Base-by-base conservation (phyloP, 768 basidiomycete genomes). In the Pisolithus microcarpus region DNA sequence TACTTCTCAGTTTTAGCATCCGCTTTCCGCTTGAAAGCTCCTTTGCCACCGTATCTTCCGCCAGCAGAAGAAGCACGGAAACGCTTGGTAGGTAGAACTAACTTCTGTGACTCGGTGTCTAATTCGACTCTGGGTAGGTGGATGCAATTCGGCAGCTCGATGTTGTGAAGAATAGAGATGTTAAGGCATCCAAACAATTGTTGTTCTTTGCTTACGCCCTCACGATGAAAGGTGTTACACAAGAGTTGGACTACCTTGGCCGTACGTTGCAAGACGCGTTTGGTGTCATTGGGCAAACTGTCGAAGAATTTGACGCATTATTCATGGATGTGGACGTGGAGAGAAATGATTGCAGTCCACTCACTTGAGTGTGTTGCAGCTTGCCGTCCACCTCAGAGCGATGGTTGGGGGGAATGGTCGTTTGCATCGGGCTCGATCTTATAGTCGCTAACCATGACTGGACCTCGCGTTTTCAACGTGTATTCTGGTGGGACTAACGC, bases 11-110 rank as follows among this genome's bases (percentile, higher is more conserved):
- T 79, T 0, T 74, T 94, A 28, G 81, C 89, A 4, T 80, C 87
- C 1, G 85, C 86, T 1, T 89, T 94, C 65, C 74, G 82, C 16
- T 73, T 91, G 38, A 95, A 95, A 61, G 83, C 91, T 5, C 96
- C 96, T 1, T 72, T 99, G n/a, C 93, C 96, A 0, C 92, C 96
- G 0, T 97, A 93, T 65, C 78, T 99, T 0, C 96, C 96, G 3
- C 94, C 94, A 0, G 95, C 88, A 0, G 93, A 95, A 63, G 77
- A 83, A 56, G 80, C 91, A 1, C 80, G 95, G 46, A 78, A 85
- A 49, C 79, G 82, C 7, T 70, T 99, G 65, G 92, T 88, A 63
- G 44, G 77, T 52, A 6, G 57, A 13, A 13, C 46, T n/a, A 36
- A 21, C 10, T 16, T 37, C 49, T 37, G 31, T 18, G 38, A 38